Evolutionary conservation across 1,284 basidiomycete species (phyloP), one percentile per base, ranked within the genome.

Genomic region (Pyrrhoderma lamaoense): DNA sequence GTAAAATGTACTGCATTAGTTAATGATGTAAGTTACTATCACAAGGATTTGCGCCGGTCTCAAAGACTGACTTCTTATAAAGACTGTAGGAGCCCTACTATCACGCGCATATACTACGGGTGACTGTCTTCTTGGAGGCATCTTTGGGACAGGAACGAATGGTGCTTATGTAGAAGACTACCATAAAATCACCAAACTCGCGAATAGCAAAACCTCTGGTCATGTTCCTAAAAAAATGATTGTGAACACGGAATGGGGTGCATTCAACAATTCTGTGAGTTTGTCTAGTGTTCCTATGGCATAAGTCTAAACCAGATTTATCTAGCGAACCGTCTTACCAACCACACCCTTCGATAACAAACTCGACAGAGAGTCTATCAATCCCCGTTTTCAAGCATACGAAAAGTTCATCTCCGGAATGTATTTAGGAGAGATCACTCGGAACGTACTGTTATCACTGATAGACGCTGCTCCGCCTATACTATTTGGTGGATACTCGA

Each of bases 401-500:
- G 96, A 99, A 68, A 99, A 99, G 73, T 93, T 97, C 73, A 90
- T 99, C 59, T 96, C 93, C 2, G 96, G 96, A 55, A 98, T 99
- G 94, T 98, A 99, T 68, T 81, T 98, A 37, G 95, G 95, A 53
- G 95, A 99, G 70, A 82, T 98, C 58, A 80, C 86, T 18, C 85
- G 95, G 45, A 89, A 89, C 62, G 74, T 96, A 56, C 74, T 98
- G 44, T 73, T 95, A 25, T 79, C 91, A 54, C 74, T 99, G 56
- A 77, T 98, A 61, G 95, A 98, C 64, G 80, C 85, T 3, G 68
- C 77, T 14, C 86, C 86, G 51, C 67, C 85, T 3, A 61, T 89
- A 16, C 73, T 98, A 25, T 97, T 99, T 68, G 68, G 73, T 52
- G 95, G 96, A 2, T 81, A 78, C 60, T 84, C 85, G 1, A 87